Evolutionary conservation across 345 rosid genomes (phyloP), one percentile per base, ranked within the genome.

Genomic region (Populus pruinosa): DNA sequence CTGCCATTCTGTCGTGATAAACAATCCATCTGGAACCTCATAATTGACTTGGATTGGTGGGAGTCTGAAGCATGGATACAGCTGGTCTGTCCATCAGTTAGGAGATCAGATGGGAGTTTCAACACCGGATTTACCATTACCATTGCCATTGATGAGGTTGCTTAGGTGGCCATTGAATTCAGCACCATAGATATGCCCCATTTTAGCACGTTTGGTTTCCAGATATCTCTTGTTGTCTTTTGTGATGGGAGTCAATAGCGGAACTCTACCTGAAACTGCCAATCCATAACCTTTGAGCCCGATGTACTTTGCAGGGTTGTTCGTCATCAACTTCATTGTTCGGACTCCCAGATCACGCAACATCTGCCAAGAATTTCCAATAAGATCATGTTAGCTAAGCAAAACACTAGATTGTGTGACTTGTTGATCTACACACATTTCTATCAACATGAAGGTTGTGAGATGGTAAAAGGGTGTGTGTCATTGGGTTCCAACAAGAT

Each of bases 251-350:
- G 92, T 85, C 49, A 92, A 41, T 0, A 92, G 86, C 11, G 98
- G 96, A 59, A 94, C 91, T 74, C 97, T 86, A 27, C 91, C 91
- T 18, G 83, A 86, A 72, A 94, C 78, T 4, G 91, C 66, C 80
- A 92, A 69, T 39, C 97, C 97, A 71, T 94, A 92, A 36, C 97
- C 96, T 82, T 90, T 88, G 70, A 94, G 85, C 35, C 98, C 98
- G 14, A 86, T 76, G 66, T 89, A 93, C 83, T 93, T 93, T 0
- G 94, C 88, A 0, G 98, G 98, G 77, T 94, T 92, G 87, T 94
- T 94, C 1, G 96, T 92, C 98, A 94, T 94, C 84, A 91, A 78
- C 86, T 82, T 91, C 96, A 94, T 94, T 0, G 94, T 91, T 81
- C 94, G 82, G 23, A 94, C 96, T 1, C 98, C 97, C 31, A 94